These are phyloP conservation scores for Alternaria hordeiaustralica DNA, from an alignment of 2,329 filamentous ascomycete species.

Conservation along the genomic window DNA sequence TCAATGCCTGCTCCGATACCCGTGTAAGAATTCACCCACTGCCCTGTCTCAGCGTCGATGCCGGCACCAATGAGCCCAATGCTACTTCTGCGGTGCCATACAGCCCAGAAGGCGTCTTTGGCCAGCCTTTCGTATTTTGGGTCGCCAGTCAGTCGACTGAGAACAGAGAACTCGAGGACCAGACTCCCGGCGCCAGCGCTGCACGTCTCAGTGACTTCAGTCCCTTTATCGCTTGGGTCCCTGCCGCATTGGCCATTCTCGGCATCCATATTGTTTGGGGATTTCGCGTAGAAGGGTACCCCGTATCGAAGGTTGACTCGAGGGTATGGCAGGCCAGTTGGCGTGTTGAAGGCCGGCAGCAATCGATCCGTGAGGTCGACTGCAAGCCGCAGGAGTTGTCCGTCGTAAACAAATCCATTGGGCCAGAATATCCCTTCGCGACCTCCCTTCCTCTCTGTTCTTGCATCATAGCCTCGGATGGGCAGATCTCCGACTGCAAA, in stretches of 20 bases:
- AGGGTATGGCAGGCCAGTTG: conserved; percentile 91
- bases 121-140: conserved; percentile 85
- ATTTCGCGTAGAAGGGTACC: conserved; percentile 90
- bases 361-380: conserved; percentile 83
- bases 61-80: conserved; percentile 90
- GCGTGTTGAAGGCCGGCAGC: conserved; percentile 89
- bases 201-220: conserved; percentile 92
- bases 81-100: conserved; percentile 87
- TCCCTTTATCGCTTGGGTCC: conserved; percentile 53
- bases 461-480: conserved; percentile 76
- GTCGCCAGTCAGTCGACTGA: conserved; percentile 88
- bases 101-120: conserved; percentile 94
- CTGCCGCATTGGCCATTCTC: conserved; percentile 56
- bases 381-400: conserved; percentile 88
- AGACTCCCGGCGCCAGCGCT: conserved; percentile 96
- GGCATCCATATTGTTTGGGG: conserved; percentile 71
- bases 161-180: conserved; percentile 88
- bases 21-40: conserved; percentile 88
- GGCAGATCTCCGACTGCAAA: conserved; percentile 92
- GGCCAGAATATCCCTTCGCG: conserved; percentile 68
- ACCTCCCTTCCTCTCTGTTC: conserved; percentile 42
- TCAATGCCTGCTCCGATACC: conserved; percentile 96
- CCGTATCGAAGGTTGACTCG: conserved; percentile 90
- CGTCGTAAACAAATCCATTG: conserved; percentile 82
- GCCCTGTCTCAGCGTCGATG: conserved; percentile 87